Percentiles rank a stretch among this genome's conserved stretches.
Conservation (phyloP, 441 rosid genomes). For the Flueggea neowawraea region DNA sequence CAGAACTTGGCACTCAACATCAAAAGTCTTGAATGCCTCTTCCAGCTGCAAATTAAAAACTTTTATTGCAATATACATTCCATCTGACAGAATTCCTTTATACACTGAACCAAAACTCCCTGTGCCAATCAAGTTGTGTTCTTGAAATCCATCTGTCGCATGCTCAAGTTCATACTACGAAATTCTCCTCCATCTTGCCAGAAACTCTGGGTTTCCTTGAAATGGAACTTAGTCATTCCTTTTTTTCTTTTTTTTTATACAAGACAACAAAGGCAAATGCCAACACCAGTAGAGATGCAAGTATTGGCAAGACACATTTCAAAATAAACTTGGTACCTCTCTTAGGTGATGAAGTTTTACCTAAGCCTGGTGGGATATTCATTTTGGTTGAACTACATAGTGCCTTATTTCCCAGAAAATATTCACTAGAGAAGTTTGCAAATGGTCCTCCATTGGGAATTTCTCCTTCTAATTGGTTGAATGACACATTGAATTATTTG, state of each 20-base stretch:
- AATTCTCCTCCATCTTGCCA: conserved; percentile 12
- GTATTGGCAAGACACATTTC: conserved; percentile 8
- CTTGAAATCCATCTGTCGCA: conserved; percentile 10
- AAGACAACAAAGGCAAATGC: conserved; percentile 2
- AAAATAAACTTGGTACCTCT: not conserved
- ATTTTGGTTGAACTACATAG: conserved; percentile 1
- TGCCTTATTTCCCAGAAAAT: conserved; percentile 10
- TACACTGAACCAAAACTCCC: conserved; percentile 14
- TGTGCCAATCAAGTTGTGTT: conserved; percentile 10
- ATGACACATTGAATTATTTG: conserved; percentile 9
- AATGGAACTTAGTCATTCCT: not conserved
- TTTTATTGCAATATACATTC: conserved; percentile 9
- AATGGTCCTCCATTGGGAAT: conserved; percentile 19
- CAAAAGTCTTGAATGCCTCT: conserved; percentile 12
- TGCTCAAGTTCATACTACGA: conserved; percentile 21
- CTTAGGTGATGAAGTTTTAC: not conserved
- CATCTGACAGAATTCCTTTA: conserved; percentile 5
- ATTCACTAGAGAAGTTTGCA: conserved; percentile 2
- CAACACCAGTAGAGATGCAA: not conserved
- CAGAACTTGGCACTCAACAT: conserved; percentile 5
- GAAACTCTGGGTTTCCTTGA: not conserved
- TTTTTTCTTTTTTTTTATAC: not conserved
- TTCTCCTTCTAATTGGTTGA: conserved; percentile 10
- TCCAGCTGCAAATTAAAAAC: conserved; percentile 10
- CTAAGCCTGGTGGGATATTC: conserved; percentile 8